A percentile compares a stretch with the other conserved stretches of the same genome.
Evolutionary conservation across 2,329 filamentous ascomycete genomes (phyloP).

Genomic region (Xylariaceae sp.): DNA sequence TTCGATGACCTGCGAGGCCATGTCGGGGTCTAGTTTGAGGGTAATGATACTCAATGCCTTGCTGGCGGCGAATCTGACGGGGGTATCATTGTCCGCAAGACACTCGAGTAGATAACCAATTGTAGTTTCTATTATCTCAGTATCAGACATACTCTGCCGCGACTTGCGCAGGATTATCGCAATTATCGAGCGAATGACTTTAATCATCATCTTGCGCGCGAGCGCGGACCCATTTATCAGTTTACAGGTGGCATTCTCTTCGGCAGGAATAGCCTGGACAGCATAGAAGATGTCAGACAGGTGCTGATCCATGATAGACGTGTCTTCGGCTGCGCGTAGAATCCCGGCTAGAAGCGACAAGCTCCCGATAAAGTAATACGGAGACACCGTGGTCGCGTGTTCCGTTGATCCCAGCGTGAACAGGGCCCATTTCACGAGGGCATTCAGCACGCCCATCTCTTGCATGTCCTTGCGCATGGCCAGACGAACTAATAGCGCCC

Average conservation of each 20-base stretch:
- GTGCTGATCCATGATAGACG: constrained; percentile 67
- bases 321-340: constrained; percentile 63
- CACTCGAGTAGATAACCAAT: constrained; percentile 77
- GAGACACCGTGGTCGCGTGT: constrained; percentile 41
- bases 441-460: constrained; percentile 62
- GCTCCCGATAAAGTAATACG: constrained; percentile 74
- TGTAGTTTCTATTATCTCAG: constrained; percentile 67
- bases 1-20: constrained; percentile 83
- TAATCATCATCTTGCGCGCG: constrained; percentile 77
- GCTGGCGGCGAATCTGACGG: constrained; percentile 83
- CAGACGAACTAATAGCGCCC: constrained; percentile 72
- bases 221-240: constrained; percentile 67
- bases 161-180: constrained; percentile 59
- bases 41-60: constrained; percentile 89
- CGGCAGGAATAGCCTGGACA: constrained; percentile 56
- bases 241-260: constrained; percentile 45
- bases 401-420: constrained; percentile 49
- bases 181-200: constrained; percentile 72
- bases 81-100: constrained; percentile 82
- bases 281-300: constrained; percentile 62
- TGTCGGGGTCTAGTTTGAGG: constrained; percentile 69
- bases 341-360: constrained; percentile 77
- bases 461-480: constrained; percentile 88
- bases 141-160: constrained; percentile 39
- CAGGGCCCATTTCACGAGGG: constrained; percentile 68